phyloP scores from a whole-genome alignment of 805 yeast genomes.

The Hanseniaspora lindneri region DNA sequence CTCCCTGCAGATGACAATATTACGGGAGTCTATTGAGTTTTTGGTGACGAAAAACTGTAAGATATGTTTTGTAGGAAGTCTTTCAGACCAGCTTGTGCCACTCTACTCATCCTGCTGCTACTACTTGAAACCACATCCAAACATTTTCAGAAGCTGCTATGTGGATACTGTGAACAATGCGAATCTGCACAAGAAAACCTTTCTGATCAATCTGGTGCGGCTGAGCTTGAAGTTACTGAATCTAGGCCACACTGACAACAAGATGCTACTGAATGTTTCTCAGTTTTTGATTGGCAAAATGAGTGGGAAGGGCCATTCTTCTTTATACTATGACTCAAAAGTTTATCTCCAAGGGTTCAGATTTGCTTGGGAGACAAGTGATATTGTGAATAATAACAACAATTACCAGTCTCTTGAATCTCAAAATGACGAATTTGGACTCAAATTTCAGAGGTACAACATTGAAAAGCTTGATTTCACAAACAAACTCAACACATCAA shows the following conservation, averaged over 20 bases:
- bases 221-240: conserved; percentile 65
- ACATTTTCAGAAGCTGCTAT: conserved; percentile 77
- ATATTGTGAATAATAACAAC: conserved; percentile 35
- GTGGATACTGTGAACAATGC: conserved; percentile 45
- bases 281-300: conserved; percentile 72
- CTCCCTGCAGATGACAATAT: conserved; percentile 58
- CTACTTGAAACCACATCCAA: conserved; percentile 61
- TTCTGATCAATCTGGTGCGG: conserved; percentile 61
- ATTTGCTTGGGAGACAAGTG: conserved; percentile 64
- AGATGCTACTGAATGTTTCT: conserved; percentile 74
- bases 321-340: conserved; percentile 67
- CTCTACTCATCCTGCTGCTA: conserved; percentile 74
- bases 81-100: conserved; percentile 91
- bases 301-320: conserved; percentile 93
- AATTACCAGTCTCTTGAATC: conserved; percentile 20
- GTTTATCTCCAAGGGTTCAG: conserved; percentile 74
- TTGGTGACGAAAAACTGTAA: conserved; percentile 63
- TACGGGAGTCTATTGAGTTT: conserved; percentile 52
- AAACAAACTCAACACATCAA: conserved; percentile 8
- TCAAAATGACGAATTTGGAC: not conserved
- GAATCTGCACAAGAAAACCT: conserved; percentile 63
- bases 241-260: conserved; percentile 71
- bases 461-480: conserved; percentile 14
- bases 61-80: conserved; percentile 71
- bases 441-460: conserved; percentile 17